Conservation (phyloP, 768 basidiomycete genomes). For the Boletus insuetus region DNA sequence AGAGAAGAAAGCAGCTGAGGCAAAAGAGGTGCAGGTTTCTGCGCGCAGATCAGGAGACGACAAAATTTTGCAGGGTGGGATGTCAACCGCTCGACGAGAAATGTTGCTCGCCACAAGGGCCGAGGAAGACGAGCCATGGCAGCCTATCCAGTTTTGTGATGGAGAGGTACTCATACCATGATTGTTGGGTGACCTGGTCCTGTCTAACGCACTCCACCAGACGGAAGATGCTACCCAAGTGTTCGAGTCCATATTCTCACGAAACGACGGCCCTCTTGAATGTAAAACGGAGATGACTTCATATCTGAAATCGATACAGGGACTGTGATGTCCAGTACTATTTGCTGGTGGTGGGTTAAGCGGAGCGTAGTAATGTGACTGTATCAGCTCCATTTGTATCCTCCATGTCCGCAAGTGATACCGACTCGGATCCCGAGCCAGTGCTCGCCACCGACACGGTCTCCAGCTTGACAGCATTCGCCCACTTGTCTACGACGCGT, state of each 20-base stretch:
- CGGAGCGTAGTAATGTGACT: not conserved
- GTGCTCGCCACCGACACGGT: slow-evolving; percentile 12
- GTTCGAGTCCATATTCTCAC: slow-evolving; percentile 66
- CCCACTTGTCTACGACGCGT: slow-evolving; percentile 12
- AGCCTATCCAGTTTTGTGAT: slow-evolving; percentile 63
- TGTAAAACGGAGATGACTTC: slow-evolving; percentile 54
- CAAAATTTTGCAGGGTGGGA: slow-evolving; percentile 58
- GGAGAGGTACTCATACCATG: slow-evolving; percentile 48
- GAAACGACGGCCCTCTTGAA: slow-evolving; percentile 45
- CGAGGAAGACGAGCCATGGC: slow-evolving; percentile 80
- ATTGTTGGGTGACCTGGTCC: not conserved
- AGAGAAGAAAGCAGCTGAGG: slow-evolving; percentile 59
- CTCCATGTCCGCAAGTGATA: slow-evolving; percentile 45
- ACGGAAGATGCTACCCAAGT: slow-evolving; percentile 52
- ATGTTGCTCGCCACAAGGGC: slow-evolving; percentile 70
- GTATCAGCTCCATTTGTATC: not conserved
- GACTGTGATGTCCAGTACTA: slow-evolving; percentile 37
- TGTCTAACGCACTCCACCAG: slow-evolving; percentile 38
- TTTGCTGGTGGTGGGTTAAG: not conserved
- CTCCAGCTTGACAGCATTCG: slow-evolving; percentile 20
- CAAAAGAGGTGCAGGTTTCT: slow-evolving; percentile 75
- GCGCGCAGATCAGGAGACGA: slow-evolving; percentile 66
- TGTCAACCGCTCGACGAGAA: slow-evolving; percentile 70
- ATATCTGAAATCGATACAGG: slow-evolving; percentile 57
- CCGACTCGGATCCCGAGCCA: slow-evolving; percentile 56